Percentiles rank a stretch among this genome's conserved stretches.
Conservation (phyloP, 2,329 filamentous ascomycete species). For the Incumbomyces delicatus region DNA sequence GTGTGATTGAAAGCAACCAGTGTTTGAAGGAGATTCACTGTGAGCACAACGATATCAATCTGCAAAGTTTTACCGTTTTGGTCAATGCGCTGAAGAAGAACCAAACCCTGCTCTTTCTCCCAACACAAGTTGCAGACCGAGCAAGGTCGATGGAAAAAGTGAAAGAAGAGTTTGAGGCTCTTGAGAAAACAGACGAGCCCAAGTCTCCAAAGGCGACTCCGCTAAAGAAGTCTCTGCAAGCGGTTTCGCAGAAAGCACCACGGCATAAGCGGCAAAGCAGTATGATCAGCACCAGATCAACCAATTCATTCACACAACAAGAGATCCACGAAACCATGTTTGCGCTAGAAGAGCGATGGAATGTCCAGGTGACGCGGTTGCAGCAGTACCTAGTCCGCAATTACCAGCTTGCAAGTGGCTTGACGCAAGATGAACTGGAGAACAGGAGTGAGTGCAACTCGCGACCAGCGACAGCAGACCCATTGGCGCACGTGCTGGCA, state of each 20-base stretch:
- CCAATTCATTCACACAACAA: constrained; percentile 22
- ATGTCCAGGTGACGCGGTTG: constrained; percentile 32
- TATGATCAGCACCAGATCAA: constrained; percentile 6
- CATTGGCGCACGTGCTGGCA: constrained; percentile 16
- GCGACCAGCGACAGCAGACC: constrained; percentile 9
- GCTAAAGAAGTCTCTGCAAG: constrained; percentile 35
- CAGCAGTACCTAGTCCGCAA: constrained; percentile 38
- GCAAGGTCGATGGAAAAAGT: constrained; percentile 51
- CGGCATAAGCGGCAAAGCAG: constrained; percentile 14
- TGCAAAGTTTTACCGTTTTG: constrained; percentile 53
- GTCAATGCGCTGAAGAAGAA: constrained; percentile 61
- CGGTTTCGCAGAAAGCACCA: constrained; percentile 24
- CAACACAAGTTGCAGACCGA: constrained; percentile 53
- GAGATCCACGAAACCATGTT: constrained; percentile 33
- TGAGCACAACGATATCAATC: constrained; percentile 57
- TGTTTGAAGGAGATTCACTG: constrained; percentile 57
- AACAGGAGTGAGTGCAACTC: background rate
- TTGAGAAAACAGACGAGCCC: constrained; percentile 26
- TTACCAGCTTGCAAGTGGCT: constrained; percentile 32
- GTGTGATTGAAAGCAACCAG: constrained; percentile 56
- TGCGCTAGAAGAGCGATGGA: constrained; percentile 37
- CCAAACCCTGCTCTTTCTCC: constrained; percentile 51
- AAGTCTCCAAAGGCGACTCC: constrained; percentile 31
- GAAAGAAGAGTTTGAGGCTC: constrained; percentile 45
- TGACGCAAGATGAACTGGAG: constrained; percentile 15